Conservation (phyloP, 2,329 filamentous ascomycete species). For the Calonectria crousiana region DNA sequence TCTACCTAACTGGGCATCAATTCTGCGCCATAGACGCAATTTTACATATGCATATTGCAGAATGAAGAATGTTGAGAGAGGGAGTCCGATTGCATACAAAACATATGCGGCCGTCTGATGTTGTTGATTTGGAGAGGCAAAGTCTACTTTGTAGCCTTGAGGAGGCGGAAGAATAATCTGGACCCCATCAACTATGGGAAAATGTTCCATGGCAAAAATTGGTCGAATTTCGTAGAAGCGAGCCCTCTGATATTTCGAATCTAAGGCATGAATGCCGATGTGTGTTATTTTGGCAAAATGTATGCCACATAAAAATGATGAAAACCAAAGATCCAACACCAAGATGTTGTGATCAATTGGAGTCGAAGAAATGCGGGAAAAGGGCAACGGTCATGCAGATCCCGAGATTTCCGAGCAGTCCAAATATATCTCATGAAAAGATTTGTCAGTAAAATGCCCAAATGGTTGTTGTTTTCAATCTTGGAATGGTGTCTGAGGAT, state of each 20-base stretch:
- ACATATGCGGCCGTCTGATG: constrained; percentile 32
- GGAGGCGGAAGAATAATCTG: constrained; percentile 41
- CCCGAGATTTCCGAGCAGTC: neutral
- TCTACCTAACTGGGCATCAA: constrained; percentile 12
- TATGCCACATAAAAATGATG: neutral
- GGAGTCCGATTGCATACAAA: constrained; percentile 38
- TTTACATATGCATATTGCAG: constrained; percentile 42
- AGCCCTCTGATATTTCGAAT: neutral
- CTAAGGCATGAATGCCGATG: neutral
- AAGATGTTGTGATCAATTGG: neutral
- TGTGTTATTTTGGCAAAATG: neutral
- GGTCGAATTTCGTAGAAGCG: neutral
- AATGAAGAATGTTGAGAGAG: constrained; percentile 30
- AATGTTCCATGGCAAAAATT: neutral
- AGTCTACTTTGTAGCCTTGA: constrained; percentile 44
- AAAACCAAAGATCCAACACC: neutral
- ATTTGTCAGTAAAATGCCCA: neutral
- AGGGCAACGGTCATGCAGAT: neutral
- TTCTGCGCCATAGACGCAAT: constrained; percentile 13
- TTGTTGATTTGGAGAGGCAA: constrained; percentile 41
- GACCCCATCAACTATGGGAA: constrained; percentile 36
- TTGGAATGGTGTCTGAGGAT: neutral
- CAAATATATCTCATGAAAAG: neutral
- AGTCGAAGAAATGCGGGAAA: neutral
- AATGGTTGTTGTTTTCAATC: neutral